Percentiles rank a stretch among this genome's conserved stretches.
Evolutionary conservation across 139 green algal genomes (phyloP).

Genomic region (Gonium pectorale): DNA sequence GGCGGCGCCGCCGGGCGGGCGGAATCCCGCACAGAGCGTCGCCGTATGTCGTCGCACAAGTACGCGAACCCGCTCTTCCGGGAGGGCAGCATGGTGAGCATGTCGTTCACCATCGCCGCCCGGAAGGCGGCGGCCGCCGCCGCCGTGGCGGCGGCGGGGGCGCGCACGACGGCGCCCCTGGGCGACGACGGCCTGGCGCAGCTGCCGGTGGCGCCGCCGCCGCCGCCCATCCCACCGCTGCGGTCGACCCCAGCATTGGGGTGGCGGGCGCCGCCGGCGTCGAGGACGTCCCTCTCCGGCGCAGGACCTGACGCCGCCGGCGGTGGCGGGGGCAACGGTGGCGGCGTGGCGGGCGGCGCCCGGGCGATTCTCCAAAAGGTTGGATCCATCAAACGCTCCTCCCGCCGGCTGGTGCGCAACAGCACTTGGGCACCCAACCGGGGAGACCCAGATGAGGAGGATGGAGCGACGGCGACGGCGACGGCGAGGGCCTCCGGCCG

Average conservation of each 20-base stretch:
- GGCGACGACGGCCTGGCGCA: neutral
- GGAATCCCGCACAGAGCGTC: no score
- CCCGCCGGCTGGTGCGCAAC: no score
- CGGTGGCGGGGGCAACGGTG: no score
- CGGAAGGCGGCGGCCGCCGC: neutral
- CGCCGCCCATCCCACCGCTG: neutral
- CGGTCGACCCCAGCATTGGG: neutral
- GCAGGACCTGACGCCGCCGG: neutral
- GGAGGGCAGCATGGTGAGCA: slow-evolving; percentile 2
- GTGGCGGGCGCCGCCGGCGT: slow-evolving; percentile 5
- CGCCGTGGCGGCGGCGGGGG: neutral
- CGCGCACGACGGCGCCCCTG: neutral
- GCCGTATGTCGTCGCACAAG: no score
- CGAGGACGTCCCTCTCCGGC: neutral
- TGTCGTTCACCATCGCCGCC: neutral
- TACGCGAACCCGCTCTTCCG: slow-evolving; percentile 34
- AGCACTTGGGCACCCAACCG: no score
- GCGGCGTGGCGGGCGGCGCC: no score
- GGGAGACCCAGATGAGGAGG: no score
- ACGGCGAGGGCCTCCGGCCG: no score
- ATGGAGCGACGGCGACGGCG: no score
- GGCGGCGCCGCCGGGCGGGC: neutral
- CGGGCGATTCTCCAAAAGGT: no score
- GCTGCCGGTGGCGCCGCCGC: no score
- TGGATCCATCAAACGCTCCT: no score